Evolutionary conservation across 495 filamentous ascomycete genomes (phyloP).

Genomic region (Tuber borchii): DNA sequence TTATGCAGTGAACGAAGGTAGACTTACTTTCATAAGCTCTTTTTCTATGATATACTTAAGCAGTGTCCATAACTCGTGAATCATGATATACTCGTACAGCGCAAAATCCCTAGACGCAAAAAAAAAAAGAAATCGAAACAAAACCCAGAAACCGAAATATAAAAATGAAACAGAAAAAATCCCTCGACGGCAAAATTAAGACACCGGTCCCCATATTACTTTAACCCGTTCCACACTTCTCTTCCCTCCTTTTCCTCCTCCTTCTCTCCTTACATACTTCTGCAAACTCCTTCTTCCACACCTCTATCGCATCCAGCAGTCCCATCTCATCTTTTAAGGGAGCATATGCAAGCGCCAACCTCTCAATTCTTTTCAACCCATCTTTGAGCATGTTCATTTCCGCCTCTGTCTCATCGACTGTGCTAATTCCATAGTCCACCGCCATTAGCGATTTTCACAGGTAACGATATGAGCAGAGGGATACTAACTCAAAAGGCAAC

Average conservation of each 20-base stretch:
- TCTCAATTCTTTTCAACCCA: conserved; percentile 35
- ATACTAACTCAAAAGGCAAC: conserved; percentile 24
- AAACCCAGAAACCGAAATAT: neutral
- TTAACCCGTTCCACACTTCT: conserved; percentile 24
- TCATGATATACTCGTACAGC: neutral
- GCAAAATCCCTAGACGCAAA: neutral
- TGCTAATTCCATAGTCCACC: neutral
- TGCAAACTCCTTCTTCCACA: conserved; percentile 30
- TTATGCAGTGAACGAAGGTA: neutral
- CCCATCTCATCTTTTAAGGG: conserved; percentile 30
- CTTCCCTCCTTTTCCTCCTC: conserved; percentile 30
- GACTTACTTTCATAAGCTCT: neutral
- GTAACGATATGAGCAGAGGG: neutral
- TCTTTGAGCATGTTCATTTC: conserved; percentile 35
- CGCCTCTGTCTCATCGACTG: conserved; percentile 22
- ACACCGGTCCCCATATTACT: neutral
- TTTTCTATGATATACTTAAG: neutral
- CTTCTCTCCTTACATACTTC: conserved; percentile 29
- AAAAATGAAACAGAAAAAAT: neutral
- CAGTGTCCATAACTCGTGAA: neutral
- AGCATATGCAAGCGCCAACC: conserved; percentile 30
- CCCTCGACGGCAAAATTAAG: neutral
- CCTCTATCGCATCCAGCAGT: conserved; percentile 27
- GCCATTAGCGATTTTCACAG: neutral
- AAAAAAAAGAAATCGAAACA: neutral